phyloP scores from a whole-genome alignment of 768 basidiomycete genomes.

The Tylopilus sp. region DNA sequence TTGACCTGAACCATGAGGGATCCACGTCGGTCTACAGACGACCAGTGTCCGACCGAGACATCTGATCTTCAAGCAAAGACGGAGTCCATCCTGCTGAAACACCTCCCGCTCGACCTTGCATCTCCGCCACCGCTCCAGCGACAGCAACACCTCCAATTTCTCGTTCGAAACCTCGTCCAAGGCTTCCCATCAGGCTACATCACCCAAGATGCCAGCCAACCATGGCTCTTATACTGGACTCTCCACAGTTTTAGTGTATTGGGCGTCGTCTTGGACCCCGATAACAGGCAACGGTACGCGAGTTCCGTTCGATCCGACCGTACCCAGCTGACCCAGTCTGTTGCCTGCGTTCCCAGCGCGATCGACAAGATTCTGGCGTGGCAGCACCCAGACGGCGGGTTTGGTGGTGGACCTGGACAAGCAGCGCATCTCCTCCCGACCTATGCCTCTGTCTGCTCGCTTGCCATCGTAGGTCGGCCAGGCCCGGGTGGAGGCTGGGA shows the following conservation, averaged over 20 bases:
- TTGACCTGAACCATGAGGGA: constrained; percentile 12
- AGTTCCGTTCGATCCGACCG: background rate
- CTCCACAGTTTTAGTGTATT: constrained; percentile 78
- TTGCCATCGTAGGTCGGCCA: constrained; percentile 78
- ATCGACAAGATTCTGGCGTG: constrained; percentile 77
- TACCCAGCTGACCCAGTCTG: too few relatives aligned
- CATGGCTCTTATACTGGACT: constrained; percentile 95
- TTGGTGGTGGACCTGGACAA: constrained; percentile 89
- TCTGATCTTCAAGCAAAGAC: constrained; percentile 61
- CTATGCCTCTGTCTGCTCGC: constrained; percentile 80
- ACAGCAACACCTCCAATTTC: constrained; percentile 69
- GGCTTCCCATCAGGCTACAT: constrained; percentile 77
- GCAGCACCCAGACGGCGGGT: constrained; percentile 87
- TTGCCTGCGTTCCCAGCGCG: constrained; percentile 41
- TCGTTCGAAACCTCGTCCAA: constrained; percentile 68
- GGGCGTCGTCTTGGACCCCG: constrained; percentile 75
- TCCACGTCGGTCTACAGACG: constrained; percentile 41
- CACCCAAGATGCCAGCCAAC: constrained; percentile 91
- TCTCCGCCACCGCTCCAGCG: constrained; percentile 47
- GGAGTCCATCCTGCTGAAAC: constrained; percentile 55
- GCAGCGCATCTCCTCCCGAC: constrained; percentile 84
- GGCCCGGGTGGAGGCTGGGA: constrained; percentile 82
- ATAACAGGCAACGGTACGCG: constrained; percentile 65
- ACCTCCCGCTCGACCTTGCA: constrained; percentile 39
- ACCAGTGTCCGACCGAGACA: constrained; percentile 61